Evolutionary conservation across 495 filamentous ascomycete species (phyloP).

Genomic region (Lepraria neglecta): DNA sequence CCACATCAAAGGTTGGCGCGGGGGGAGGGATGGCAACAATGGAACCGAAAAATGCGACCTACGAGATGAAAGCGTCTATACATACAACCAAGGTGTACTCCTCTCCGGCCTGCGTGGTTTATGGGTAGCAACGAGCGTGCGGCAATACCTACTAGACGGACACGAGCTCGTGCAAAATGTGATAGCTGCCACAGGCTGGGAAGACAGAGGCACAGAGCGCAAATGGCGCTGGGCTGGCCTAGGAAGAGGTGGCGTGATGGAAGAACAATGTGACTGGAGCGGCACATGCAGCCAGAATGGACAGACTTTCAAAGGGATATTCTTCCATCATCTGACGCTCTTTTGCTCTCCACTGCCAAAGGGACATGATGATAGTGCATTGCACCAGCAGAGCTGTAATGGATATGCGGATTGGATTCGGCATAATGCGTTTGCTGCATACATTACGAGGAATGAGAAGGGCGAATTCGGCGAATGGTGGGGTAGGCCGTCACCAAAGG

Average conservation of each 20-base stretch:
- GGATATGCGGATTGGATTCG: constrained; percentile 66
- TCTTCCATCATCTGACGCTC: constrained; percentile 77
- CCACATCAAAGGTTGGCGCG: constrained; percentile 66
- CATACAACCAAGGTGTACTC: constrained; percentile 95
- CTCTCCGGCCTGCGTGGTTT: constrained; percentile 77
- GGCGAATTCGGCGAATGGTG: constrained; percentile 90
- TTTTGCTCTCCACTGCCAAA: constrained; percentile 67
- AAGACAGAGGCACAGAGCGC: constrained; percentile 31
- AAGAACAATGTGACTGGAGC: constrained; percentile 74
- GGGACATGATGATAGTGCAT: constrained; percentile 31
- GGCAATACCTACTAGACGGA: constrained; percentile 68
- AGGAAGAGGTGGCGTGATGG: constrained; percentile 71
- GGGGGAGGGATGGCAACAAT: constrained; percentile 43
- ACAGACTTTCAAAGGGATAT: constrained; percentile 94
- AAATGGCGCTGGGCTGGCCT: constrained; percentile 59
- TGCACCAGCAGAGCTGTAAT: constrained; percentile 55
- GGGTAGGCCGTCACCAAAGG: constrained; percentile 49
- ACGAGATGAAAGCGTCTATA: constrained; percentile 83
- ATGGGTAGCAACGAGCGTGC: constrained; percentile 62
- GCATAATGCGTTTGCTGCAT: constrained; percentile 70
- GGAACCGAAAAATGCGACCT: constrained; percentile 61
- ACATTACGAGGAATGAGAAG: constrained; percentile 57
- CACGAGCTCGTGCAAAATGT: constrained; percentile 66
- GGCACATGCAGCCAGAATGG: constrained; percentile 74
- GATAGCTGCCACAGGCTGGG: constrained; percentile 72